Evolutionary conservation across 306 rosid genomes (phyloP).

Genomic region (Trifolium repens): DNA sequence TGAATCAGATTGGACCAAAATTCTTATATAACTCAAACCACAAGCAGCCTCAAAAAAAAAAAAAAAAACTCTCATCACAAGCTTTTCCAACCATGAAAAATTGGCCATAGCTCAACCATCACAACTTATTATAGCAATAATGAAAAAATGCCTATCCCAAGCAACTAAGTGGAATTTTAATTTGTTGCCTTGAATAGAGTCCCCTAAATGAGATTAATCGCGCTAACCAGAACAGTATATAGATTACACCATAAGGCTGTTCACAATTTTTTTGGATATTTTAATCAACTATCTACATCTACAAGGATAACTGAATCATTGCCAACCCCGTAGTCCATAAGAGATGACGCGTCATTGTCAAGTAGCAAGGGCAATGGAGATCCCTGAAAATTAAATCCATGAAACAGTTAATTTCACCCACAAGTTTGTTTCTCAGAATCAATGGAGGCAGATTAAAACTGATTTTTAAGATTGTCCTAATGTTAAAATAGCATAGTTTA

Average conservation of each 20-base stretch:
- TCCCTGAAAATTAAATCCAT: constrained; percentile 60
- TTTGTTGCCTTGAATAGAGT: too few relatives aligned
- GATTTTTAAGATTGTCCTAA: constrained; percentile 17
- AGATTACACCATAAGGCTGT: constrained; percentile 26
- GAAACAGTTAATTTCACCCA: constrained; percentile 11
- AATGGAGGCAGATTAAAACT: constrained; percentile 17
- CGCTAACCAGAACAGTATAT: constrained; percentile 29
- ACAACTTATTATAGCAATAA: too few relatives aligned
- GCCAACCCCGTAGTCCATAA: constrained; percentile 75
- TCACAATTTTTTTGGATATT: constrained; percentile 1
- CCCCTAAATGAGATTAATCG: not conserved
- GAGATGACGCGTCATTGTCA: constrained; percentile 73
- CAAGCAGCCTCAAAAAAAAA: too few relatives aligned
- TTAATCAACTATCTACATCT: constrained; percentile 70
- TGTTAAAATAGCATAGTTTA: constrained; percentile 26
- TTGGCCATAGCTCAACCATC: too few relatives aligned
- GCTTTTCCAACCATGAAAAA: too few relatives aligned
- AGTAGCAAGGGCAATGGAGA: constrained; percentile 79
- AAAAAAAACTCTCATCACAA: too few relatives aligned
- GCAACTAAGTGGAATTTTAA: too few relatives aligned
- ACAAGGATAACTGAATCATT: constrained; percentile 72
- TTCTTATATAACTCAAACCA: too few relatives aligned
- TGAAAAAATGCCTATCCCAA: too few relatives aligned
- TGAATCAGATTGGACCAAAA: too few relatives aligned
- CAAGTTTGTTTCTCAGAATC: not conserved